Evolutionary conservation across 768 basidiomycete genomes (phyloP).

Genomic region (Russula griseocarnosa): DNA sequence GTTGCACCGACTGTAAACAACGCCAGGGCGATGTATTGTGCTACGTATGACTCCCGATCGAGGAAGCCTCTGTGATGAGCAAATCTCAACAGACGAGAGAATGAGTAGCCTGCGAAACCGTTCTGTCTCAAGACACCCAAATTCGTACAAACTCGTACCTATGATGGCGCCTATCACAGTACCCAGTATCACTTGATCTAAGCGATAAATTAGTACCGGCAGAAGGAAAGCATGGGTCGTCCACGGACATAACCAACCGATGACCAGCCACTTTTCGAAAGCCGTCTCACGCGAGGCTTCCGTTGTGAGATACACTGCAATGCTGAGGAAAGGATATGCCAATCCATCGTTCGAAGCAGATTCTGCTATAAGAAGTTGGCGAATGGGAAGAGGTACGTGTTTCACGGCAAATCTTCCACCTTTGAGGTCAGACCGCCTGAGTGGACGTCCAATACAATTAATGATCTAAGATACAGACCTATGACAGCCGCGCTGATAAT

Average conservation of each 20-base stretch:
- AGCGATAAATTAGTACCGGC: background rate
- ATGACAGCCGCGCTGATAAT: constrained; percentile 85
- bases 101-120: constrained; percentile 48
- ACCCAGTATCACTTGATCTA: constrained; percentile 81
- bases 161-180: constrained; percentile 58
- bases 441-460: background rate
- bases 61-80: constrained; percentile 60
- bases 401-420: constrained; percentile 67
- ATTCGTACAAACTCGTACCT: constrained; percentile 32
- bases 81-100: constrained; percentile 69
- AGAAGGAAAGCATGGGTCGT: background rate
- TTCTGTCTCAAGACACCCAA: background rate
- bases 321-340: constrained; percentile 85
- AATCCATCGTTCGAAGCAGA: constrained; percentile 95
- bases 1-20: constrained; percentile 76
- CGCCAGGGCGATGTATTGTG: constrained; percentile 73
- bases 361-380: constrained; percentile 81
- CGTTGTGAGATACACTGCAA: constrained; percentile 81
- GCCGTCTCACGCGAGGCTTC: constrained; percentile 61
- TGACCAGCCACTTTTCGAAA: constrained; percentile 78
- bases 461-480: constrained; percentile 39
- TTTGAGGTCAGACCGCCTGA: constrained; percentile 30
- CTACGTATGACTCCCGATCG: constrained; percentile 82
- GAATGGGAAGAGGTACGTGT: constrained; percentile 70
- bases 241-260: constrained; percentile 74